A percentile compares a stretch with the other conserved stretches of the same genome.
phyloP scores from a whole-genome alignment of 257 asterid genomes.

The Solanum paucissectum region DNA sequence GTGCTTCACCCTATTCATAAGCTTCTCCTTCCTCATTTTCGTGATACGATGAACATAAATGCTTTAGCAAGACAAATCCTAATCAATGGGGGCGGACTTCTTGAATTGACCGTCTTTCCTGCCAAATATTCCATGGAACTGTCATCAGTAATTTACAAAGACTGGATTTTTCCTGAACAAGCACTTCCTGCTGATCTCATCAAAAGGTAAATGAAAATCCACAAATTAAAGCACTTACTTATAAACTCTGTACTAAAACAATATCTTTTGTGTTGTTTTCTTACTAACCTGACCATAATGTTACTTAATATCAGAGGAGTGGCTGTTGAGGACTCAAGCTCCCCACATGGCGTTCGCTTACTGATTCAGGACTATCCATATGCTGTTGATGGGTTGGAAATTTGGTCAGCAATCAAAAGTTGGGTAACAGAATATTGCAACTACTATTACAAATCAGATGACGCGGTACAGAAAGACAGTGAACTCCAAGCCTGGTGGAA shows the following conservation, averaged over 20 bases:
- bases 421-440: constrained; percentile 66
- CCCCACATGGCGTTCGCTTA: constrained; percentile 51
- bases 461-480: constrained; percentile 24
- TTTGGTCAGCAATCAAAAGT: constrained; percentile 66
- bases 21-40: constrained; percentile 60
- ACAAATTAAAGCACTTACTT: background rate
- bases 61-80: constrained; percentile 52
- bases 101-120: constrained; percentile 50
- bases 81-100: constrained; percentile 55
- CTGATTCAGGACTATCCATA: constrained; percentile 66
- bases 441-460: constrained; percentile 47
- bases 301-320: constrained; percentile 32
- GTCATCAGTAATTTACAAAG: constrained; percentile 36
- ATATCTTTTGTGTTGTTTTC: background rate
- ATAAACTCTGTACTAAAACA: background rate
- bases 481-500: constrained; percentile 90
- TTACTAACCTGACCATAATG: background rate
- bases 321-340: constrained; percentile 49
- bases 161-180: constrained; percentile 49
- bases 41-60: constrained; percentile 63
- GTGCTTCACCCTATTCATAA: constrained; percentile 54
- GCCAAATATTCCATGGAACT: constrained; percentile 46
- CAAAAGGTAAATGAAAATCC: constrained; percentile 33
- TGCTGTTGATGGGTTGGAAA: constrained; percentile 78
- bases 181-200: constrained; percentile 63